Conservation (phyloP, 2,329 filamentous ascomycete species). For the Paracoccidioides lutzii region DNA sequence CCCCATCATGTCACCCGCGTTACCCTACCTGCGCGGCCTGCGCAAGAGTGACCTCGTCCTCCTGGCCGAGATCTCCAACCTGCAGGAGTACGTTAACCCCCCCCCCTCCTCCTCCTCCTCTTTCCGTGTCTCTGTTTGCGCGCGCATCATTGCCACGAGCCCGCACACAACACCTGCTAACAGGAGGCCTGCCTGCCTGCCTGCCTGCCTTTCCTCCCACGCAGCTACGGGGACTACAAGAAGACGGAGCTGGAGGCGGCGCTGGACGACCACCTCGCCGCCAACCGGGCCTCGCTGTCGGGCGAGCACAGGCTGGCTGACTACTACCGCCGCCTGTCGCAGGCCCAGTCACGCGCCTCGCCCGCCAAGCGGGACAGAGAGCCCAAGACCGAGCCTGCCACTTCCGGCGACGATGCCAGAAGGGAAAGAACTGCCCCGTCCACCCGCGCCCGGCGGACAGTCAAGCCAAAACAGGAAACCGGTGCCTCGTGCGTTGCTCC, state of each 20-base stretch:
- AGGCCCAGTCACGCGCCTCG: constrained; percentile 27
- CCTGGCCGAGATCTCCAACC: constrained; percentile 56
- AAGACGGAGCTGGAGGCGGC: constrained; percentile 67
- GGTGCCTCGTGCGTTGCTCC: constrained; percentile 11
- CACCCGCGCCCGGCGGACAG: constrained; percentile 28
- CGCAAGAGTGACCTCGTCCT: constrained; percentile 69
- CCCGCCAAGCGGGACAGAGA: constrained; percentile 41
- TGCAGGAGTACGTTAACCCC: constrained; percentile 52
- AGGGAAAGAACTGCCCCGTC: constrained; percentile 9
- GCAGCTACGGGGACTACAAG: constrained; percentile 55
- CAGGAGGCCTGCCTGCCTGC: too few species aligned
- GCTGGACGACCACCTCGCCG: constrained; percentile 59
- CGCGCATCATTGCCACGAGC: too few species aligned
- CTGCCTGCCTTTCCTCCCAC: background rate
- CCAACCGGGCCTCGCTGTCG: constrained; percentile 53
- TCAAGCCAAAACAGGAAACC: constrained; percentile 27
- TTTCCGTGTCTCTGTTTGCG: too few species aligned
- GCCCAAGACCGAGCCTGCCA: constrained; percentile 25
- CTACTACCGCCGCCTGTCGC: constrained; percentile 52
- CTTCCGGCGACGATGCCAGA: constrained; percentile 24
- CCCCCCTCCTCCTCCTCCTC: too few species aligned
- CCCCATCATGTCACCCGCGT: constrained; percentile 46
- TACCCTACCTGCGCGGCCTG: constrained; percentile 66
- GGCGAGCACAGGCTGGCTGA: constrained; percentile 53
- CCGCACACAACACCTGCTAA: too few species aligned